Base-by-base conservation (phyloP, 2,329 filamentous ascomycete genomes). In the Lasiodiplodia hormozganensis region DNA sequence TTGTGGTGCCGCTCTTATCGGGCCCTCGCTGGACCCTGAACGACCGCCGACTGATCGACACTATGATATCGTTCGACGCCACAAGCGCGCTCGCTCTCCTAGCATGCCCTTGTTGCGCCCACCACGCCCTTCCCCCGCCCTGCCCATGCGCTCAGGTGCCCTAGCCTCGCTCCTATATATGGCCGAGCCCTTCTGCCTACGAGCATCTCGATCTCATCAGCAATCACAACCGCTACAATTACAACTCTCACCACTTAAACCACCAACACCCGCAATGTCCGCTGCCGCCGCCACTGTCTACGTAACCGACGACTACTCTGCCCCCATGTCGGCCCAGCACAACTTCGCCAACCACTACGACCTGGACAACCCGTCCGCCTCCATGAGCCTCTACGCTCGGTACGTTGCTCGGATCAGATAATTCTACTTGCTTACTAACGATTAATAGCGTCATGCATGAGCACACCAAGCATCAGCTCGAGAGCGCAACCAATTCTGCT, bases 401-500 rank as follows among this genome's bases (percentile, higher is more conserved):
- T 83, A 75, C 69, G 77, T 73, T 47, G 6, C 28, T 16, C 21
- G 12, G n/a, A 34, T 34, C 31, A 34, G 31, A 34, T 10, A n/a
- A 28, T 2, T 40, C 14, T 11, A 0, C 38, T 12, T n/a, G n/a
- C 23, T 31, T 51, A 51, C 23, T 65, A 47, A 65, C 60, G 6
- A 14, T 21, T 21, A 4, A 3, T 58, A 84, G 82, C 62, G 77
- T 84, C 64, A 84, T 85, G 82, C 83, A 84, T 70, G 79, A 84
- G 70, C 83, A 85, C 76, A 85, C 83, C 71, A 83, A 82, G 74
- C 79, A 79, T 62, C 83, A 85, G 72, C 81, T 84, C 56, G 80
- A 78, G 62, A 80, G 77, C 56, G 82, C 83, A 0, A 81, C 82
- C 57, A 77, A 78, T 69, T 84, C 82, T 10, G 82, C 81, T 3